Conservation (phyloP, 2,329 filamentous ascomycete genomes). For the Botryotinia globosa region DNA sequence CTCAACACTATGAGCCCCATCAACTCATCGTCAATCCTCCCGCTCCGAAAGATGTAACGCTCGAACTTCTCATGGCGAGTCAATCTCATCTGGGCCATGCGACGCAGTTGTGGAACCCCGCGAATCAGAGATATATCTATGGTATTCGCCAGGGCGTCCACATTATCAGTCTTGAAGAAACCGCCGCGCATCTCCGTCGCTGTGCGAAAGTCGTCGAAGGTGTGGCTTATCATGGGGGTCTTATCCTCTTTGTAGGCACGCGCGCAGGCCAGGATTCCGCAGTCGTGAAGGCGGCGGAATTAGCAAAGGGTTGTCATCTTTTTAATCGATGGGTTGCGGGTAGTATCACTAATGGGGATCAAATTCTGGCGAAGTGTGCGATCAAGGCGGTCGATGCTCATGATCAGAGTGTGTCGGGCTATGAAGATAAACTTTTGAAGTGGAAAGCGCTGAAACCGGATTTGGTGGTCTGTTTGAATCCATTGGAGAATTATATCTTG, state of each 20-base stretch:
- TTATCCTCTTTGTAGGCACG: conserved; percentile 90
- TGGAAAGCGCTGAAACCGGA: conserved; percentile 75
- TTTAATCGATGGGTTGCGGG: conserved; percentile 94
- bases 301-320: conserved; percentile 78
- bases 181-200: conserved; percentile 83
- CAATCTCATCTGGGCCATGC: conserved; percentile 89
- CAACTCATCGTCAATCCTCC: conserved; percentile 71
- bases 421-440: conserved; percentile 61
- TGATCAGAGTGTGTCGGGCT: conserved; percentile 62
- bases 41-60: conserved; percentile 72
- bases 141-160: conserved; percentile 85
- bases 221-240: conserved; percentile 75
- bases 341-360: conserved; percentile 86
- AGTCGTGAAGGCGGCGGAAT: conserved; percentile 75
- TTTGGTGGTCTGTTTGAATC: conserved; percentile 88
- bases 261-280: conserved; percentile 75
- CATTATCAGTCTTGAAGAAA: conserved; percentile 88
- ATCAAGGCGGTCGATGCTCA: conserved; percentile 74
- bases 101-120: conserved; percentile 89
- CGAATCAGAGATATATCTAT: conserved; percentile 90
- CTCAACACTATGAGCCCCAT: conserved; percentile 61
- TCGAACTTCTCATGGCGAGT: conserved; percentile 85
- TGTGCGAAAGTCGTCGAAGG: conserved; percentile 90
- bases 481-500: conserved; percentile 84
- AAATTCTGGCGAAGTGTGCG: conserved; percentile 70